Percentiles rank a stretch among this genome's conserved stretches.
Conservation (phyloP, 2,329 filamentous ascomycete species). For the Hypoxylon sp. region DNA sequence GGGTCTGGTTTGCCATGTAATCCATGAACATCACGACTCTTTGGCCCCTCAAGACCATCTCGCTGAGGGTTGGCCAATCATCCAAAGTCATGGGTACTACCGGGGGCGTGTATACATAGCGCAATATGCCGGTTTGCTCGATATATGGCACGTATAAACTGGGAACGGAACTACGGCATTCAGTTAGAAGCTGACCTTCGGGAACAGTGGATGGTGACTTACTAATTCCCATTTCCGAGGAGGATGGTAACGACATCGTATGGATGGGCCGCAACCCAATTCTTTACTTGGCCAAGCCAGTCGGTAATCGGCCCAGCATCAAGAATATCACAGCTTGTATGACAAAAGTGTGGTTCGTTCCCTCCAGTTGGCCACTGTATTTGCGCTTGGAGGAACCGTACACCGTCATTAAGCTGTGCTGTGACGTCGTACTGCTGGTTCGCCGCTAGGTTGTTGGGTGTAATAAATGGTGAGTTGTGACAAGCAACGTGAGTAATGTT, state of each 20-base stretch:
- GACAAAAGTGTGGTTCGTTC: slow-evolving; percentile 80
- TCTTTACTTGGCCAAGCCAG: slow-evolving; percentile 77
- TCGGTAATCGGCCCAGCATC: slow-evolving; percentile 83
- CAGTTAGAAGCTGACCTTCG: slow-evolving; percentile 6
- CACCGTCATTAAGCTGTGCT: slow-evolving; percentile 82
- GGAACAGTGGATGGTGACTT: slow-evolving; percentile 21
- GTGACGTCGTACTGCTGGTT: slow-evolving; percentile 80
- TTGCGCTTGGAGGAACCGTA: slow-evolving; percentile 75
- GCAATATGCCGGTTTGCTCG: slow-evolving; percentile 77
- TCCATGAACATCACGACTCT: slow-evolving; percentile 87
- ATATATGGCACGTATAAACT: slow-evolving; percentile 78
- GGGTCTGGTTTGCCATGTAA: slow-evolving; percentile 84
- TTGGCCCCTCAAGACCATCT: slow-evolving; percentile 80
- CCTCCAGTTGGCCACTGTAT: slow-evolving; percentile 70
- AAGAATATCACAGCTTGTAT: slow-evolving; percentile 85
- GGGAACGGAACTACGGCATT: slow-evolving; percentile 61
- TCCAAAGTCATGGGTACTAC: slow-evolving; percentile 78
- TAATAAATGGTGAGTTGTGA: slow-evolving; percentile 86
- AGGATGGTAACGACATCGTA: slow-evolving; percentile 92
- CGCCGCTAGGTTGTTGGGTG: slow-evolving; percentile 77
- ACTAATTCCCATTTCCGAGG: slow-evolving; percentile 85
- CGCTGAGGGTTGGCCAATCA: slow-evolving; percentile 87
- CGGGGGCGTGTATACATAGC: slow-evolving; percentile 81
- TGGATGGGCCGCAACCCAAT: slow-evolving; percentile 82
- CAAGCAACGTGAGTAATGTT: slow-evolving; percentile 84